phyloP scores from a whole-genome alignment of 495 filamentous ascomycete genomes.

The Neurospora sp. region DNA sequence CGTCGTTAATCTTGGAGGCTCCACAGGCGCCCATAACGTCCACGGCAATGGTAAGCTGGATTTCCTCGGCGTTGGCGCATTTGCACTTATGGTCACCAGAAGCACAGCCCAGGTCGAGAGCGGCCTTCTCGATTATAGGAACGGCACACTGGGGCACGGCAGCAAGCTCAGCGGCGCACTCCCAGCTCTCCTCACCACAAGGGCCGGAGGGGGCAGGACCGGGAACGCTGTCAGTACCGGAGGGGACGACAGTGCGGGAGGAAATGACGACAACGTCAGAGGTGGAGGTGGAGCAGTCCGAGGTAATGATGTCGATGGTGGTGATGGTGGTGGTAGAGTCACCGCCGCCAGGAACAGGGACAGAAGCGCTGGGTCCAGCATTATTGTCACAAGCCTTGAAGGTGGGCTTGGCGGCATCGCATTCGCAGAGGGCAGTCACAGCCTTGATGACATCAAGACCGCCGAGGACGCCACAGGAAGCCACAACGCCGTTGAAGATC shows the following conservation, averaged over 20 bases:
- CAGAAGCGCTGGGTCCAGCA: background rate
- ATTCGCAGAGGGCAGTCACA: background rate
- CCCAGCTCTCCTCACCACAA: background rate
- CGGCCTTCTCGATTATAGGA: background rate
- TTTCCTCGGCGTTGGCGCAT: background rate
- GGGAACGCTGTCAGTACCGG: background rate
- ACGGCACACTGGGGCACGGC: conserved; percentile 1
- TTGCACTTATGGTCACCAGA: background rate
- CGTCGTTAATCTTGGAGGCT: background rate
- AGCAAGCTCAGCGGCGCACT: background rate
- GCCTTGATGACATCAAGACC: background rate
- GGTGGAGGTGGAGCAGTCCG: background rate
- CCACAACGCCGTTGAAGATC: background rate
- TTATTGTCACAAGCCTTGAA: background rate
- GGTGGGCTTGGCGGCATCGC: background rate
- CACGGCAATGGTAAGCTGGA: background rate
- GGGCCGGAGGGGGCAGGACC: background rate
- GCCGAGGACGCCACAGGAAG: background rate
- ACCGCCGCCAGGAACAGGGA: background rate
- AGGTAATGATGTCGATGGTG: background rate
- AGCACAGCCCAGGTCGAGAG: background rate
- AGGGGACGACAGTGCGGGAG: background rate
- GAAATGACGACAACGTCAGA: background rate
- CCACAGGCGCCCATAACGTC: background rate
- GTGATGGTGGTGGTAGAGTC: background rate